phyloP scores from a whole-genome alignment of 108 stramenopile genomes.

The Cyclotella kingstonii region DNA sequence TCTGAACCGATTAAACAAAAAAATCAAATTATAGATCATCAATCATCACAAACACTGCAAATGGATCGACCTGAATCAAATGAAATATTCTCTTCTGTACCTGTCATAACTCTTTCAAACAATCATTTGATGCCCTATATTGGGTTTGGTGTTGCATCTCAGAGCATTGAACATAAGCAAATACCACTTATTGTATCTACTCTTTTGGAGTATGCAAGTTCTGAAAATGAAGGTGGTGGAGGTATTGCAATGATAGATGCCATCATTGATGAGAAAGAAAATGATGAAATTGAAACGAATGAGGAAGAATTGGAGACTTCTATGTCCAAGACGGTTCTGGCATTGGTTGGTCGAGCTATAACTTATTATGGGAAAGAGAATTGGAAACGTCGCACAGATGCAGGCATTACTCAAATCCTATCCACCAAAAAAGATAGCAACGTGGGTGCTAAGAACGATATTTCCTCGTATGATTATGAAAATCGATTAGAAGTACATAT shows the following conservation, averaged over 20 bases:
- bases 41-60: background rate
- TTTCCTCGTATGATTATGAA: conserved; percentile 24
- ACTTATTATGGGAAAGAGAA: conserved; percentile 27
- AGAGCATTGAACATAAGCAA: conserved; percentile 34
- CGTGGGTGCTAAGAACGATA: background rate
- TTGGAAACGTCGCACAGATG: conserved; percentile 8
- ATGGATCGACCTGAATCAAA: background rate
- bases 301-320: conserved; percentile 17
- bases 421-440: background rate
- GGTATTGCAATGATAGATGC: conserved; percentile 44
- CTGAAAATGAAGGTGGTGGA: conserved; percentile 40
- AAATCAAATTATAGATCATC: conserved; percentile 2
- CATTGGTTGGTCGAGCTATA: conserved; percentile 35
- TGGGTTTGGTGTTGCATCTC: conserved; percentile 35
- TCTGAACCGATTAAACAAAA: conserved; percentile 5
- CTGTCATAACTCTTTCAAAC: conserved; percentile 26
- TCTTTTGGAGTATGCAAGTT: conserved; percentile 33
- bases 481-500: conserved; percentile 39
- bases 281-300: conserved; percentile 7
- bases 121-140: conserved; percentile 22
- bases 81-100: conserved; percentile 12
- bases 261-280: conserved; percentile 21
- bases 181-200: conserved; percentile 33
- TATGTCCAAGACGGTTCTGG: conserved; percentile 23
- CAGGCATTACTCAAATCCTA: background rate